phyloP scores from a whole-genome alignment of 2,329 filamentous ascomycete genomes.

The Blastomyces parvus region DNA sequence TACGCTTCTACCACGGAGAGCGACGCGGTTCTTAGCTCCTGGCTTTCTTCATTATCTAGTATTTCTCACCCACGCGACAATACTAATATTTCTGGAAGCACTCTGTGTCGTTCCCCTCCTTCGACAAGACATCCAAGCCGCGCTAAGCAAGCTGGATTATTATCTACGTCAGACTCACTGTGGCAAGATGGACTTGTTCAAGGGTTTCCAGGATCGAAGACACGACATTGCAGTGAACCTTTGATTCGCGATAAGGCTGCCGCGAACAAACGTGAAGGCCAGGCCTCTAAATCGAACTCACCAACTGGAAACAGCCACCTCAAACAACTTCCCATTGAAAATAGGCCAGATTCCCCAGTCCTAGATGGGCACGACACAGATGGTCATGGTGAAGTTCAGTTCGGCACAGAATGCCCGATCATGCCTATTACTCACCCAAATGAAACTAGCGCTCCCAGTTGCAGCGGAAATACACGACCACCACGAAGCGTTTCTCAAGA shows the following conservation, averaged over 20 bases:
- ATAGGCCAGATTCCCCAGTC: not conserved
- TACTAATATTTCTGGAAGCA: not conserved
- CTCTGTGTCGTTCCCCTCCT: not conserved
- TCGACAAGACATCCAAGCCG: not conserved
- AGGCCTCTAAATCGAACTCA: not conserved
- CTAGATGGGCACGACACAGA: not conserved
- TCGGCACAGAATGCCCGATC: not conserved
- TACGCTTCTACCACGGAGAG: slow-evolving; percentile 11
- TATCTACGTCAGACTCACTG: not conserved
- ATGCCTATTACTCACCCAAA: not conserved
- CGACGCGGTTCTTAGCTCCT: slow-evolving; percentile 12
- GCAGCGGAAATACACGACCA: not conserved
- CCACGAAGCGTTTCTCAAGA: not conserved
- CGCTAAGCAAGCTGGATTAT: not conserved
- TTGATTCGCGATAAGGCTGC: not conserved
- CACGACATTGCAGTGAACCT: not conserved
- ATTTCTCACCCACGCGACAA: not conserved
- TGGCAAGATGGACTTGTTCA: not conserved
- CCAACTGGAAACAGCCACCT: not conserved
- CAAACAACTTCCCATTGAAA: not conserved
- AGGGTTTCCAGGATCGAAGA: not conserved
- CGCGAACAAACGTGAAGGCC: too few relatives aligned
- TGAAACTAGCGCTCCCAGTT: not conserved
- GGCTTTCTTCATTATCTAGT: slow-evolving; percentile 10
- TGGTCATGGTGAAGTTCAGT: not conserved